phyloP scores from a whole-genome alignment of 2,329 filamentous ascomycete genomes.

The Monosporascus sp. region DNA sequence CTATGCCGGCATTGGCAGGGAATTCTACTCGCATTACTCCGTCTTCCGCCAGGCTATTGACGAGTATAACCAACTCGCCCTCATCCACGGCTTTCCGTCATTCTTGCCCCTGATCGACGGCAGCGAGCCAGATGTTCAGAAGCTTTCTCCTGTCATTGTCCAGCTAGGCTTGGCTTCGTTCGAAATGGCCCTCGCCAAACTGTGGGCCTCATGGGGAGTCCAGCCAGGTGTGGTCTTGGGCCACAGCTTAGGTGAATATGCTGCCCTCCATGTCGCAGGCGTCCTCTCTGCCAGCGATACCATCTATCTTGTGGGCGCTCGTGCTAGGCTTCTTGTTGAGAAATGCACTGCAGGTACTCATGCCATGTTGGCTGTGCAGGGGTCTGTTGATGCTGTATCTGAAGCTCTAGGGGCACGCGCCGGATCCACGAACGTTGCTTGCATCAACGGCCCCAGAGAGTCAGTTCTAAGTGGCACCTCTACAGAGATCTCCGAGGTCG shows the following conservation, averaged over 20 bases:
- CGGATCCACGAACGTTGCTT: conserved; percentile 50
- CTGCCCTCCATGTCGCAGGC: conserved; percentile 64
- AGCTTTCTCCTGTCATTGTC: conserved; percentile 44
- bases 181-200: conserved; percentile 51
- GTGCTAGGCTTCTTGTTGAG: conserved; percentile 60
- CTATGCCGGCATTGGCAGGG: conserved; percentile 45
- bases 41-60: conserved; percentile 49
- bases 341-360: conserved; percentile 64
- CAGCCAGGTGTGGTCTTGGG: conserved; percentile 50
- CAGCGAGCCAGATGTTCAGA: conserved; percentile 36
- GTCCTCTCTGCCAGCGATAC: conserved; percentile 67
- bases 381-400: conserved; percentile 45
- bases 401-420: conserved; percentile 42
- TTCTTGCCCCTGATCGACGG: conserved; percentile 49
- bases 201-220: conserved; percentile 54
- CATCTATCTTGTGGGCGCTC: conserved; percentile 64
- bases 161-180: conserved; percentile 51
- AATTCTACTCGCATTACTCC: conserved; percentile 42
- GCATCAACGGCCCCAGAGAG: conserved; percentile 70
- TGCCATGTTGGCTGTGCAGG: conserved; percentile 47
- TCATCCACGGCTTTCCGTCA: conserved; percentile 49
- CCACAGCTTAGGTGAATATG: conserved; percentile 68
- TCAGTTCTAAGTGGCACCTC: conserved; percentile 62
- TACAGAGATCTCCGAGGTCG: conserved; percentile 33
- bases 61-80: conserved; percentile 50